A percentile compares a stretch with the other conserved stretches of the same genome.
Evolutionary conservation across 305 asterid species (phyloP).

Genomic region (Stenogyne calaminthoides): DNA sequence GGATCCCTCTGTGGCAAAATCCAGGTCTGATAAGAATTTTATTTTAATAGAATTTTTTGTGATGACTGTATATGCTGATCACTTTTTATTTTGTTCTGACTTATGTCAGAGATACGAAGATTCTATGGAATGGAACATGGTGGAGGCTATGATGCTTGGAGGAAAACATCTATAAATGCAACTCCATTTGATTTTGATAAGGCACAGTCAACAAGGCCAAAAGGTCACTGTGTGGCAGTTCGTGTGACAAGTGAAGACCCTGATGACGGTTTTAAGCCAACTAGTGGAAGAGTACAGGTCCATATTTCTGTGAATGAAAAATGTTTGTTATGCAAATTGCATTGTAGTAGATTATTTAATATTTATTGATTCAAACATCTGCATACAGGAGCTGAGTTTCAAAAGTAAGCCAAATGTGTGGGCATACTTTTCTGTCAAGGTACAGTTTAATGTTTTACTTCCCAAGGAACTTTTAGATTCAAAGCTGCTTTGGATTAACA

Average conservation of each 20-base stretch:
- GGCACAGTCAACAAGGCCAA: slow-evolving; percentile 82
- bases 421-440: slow-evolving; percentile 99
- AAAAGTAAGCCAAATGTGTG: slow-evolving; percentile 99
- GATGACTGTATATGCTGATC: slow-evolving; percentile 21
- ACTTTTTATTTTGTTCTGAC: slow-evolving; percentile 21
- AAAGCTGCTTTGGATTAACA: slow-evolving; percentile 32
- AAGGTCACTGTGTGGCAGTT: slow-evolving; percentile 98
- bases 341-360: slow-evolving; percentile 22
- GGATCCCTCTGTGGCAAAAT: slow-evolving; percentile 98
- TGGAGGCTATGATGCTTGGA: slow-evolving; percentile 98
- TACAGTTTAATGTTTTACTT: slow-evolving; percentile 34
- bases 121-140: slow-evolving; percentile 92
- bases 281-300: slow-evolving; percentile 99
- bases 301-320: slow-evolving; percentile 20
- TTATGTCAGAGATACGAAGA: slow-evolving; percentile 71
- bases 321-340: slow-evolving; percentile 19
- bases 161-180: slow-evolving; percentile 72
- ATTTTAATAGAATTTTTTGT: slow-evolving; percentile 6
- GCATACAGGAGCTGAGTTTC: slow-evolving; percentile 88
- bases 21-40: slow-evolving; percentile 64
- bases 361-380: slow-evolving; percentile 31
- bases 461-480: neutral
- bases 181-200: slow-evolving; percentile 90
- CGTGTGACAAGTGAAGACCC: slow-evolving; percentile 99
- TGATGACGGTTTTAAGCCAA: slow-evolving; percentile 99